Conservation (phyloP, 495 filamentous ascomycete genomes). For the Pyrenopolyporus hunteri region DNA sequence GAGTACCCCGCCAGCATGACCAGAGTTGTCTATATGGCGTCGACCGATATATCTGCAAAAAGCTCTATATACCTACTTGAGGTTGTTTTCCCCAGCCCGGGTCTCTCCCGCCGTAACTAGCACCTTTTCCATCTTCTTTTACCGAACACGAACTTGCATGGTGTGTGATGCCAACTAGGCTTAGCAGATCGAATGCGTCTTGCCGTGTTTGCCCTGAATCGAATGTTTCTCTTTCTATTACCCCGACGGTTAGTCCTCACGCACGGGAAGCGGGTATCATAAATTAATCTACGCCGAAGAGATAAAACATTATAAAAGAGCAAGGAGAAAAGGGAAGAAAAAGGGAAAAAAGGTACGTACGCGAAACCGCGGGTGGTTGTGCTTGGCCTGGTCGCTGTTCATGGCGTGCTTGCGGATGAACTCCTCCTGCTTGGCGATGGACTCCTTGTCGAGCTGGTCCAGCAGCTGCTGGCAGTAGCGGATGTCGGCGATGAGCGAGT, state of each 20-base stretch:
- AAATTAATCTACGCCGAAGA: no score
- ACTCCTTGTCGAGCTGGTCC: conserved; percentile 72
- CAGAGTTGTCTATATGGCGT: background rate
- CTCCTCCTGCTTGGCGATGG: conserved; percentile 67
- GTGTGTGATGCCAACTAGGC: background rate
- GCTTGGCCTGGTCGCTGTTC: conserved; percentile 60
- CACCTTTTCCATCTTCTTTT: background rate
- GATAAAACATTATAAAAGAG: background rate
- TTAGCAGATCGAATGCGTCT: conserved; percentile 86
- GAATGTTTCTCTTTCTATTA: conserved; percentile 75
- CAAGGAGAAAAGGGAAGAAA: background rate
- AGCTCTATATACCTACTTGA: conserved; percentile 9
- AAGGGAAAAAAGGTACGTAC: conserved; percentile 38
- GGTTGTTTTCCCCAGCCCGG: background rate
- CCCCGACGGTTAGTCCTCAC: background rate
- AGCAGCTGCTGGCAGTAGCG: conserved; percentile 71
- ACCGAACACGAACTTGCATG: background rate
- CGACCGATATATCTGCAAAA: background rate
- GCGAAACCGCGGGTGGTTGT: conserved; percentile 68
- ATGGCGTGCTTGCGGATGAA: conserved; percentile 65
- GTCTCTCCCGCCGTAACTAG: background rate
- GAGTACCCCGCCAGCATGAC: background rate
- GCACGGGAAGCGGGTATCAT: no score
- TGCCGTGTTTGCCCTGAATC: conserved; percentile 84
- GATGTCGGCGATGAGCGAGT: conserved; percentile 74